phyloP scores from a whole-genome alignment of 164 flowering plant genomes.

The Aristolochia contorta region DNA sequence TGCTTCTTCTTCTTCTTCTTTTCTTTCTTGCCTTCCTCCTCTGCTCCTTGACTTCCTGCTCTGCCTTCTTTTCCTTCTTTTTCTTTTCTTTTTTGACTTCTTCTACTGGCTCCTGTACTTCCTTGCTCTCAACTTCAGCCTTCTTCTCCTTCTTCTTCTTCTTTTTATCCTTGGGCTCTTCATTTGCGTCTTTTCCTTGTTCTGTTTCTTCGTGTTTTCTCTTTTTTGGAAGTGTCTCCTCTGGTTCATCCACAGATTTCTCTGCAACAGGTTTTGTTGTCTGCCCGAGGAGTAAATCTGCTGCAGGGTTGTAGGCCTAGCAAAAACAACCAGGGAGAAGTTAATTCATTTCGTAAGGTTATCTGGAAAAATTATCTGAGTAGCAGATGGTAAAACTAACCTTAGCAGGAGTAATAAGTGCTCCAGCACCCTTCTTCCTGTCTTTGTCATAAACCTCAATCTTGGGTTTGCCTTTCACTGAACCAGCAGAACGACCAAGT shows the following conservation, averaged over 20 bases:
- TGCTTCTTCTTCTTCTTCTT: constrained; percentile 34
- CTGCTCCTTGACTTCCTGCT: constrained; percentile 7
- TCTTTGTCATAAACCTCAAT: constrained; percentile 83
- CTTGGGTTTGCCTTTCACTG: constrained; percentile 89
- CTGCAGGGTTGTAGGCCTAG: constrained; percentile 31
- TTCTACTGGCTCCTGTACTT: constrained; percentile 7
- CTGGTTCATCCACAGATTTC: constrained; percentile 6
- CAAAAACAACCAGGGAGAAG: not conserved
- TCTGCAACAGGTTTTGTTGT: constrained; percentile 5
- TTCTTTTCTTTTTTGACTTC: constrained; percentile 13
- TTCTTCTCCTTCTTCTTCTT: constrained; percentile 23
- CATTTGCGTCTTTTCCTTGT: constrained; percentile 8
- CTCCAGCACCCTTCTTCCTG: constrained; percentile 64
- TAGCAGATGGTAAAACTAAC: constrained; percentile 17
- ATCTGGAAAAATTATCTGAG: not conserved
- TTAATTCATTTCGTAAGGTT: not conserved
- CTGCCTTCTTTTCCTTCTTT: constrained; percentile 20
- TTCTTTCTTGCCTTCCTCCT: constrained; percentile 7
- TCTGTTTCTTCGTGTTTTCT: constrained; percentile 20
- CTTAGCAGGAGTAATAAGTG: constrained; percentile 76
- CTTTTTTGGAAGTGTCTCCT: constrained; percentile 16
- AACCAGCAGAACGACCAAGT: constrained; percentile 67
- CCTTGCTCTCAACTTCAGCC: constrained; percentile 4
- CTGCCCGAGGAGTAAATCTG: constrained; percentile 46
- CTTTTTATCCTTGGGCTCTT: constrained; percentile 35